Conservation (phyloP, 2,329 filamentous ascomycete genomes). For the Emergomyces orientalis region DNA sequence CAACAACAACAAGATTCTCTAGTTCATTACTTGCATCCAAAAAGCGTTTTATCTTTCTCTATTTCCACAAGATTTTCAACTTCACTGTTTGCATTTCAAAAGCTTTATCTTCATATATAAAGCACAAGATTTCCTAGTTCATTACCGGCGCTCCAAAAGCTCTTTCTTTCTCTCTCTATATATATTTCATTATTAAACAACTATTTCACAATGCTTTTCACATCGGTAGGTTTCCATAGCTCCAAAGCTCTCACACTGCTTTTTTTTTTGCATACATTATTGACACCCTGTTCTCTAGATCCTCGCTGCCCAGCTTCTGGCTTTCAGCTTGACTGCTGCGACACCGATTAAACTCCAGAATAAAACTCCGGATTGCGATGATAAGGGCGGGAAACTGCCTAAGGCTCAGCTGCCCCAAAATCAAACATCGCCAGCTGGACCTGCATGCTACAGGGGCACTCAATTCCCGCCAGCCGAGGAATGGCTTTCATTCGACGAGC, state of each 20-base stretch:
- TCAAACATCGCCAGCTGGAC: background rate
- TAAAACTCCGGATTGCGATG: background rate
- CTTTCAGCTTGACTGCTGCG: background rate
- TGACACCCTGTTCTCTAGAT: background rate
- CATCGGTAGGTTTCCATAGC: background rate
- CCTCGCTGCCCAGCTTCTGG: background rate
- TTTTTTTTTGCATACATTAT: background rate
- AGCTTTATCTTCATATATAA: background rate
- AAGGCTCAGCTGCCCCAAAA: background rate
- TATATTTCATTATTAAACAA: background rate
- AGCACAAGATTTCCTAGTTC: background rate
- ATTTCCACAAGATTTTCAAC: too few relatives aligned
- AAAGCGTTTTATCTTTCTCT: too few relatives aligned
- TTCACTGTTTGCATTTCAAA: background rate
- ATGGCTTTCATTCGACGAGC: constrained; percentile 4
- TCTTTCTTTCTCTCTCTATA: background rate
- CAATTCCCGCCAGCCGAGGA: background rate
- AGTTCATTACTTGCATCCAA: background rate
- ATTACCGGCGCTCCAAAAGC: background rate
- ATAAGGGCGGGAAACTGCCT: background rate
- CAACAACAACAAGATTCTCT: background rate
- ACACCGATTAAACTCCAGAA: background rate
- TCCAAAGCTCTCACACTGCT: background rate
- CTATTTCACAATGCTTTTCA: background rate
- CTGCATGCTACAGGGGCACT: constrained; percentile 3